Conservation (phyloP, 179 eudicot genomes). For the Beta lomatogona region DNA sequence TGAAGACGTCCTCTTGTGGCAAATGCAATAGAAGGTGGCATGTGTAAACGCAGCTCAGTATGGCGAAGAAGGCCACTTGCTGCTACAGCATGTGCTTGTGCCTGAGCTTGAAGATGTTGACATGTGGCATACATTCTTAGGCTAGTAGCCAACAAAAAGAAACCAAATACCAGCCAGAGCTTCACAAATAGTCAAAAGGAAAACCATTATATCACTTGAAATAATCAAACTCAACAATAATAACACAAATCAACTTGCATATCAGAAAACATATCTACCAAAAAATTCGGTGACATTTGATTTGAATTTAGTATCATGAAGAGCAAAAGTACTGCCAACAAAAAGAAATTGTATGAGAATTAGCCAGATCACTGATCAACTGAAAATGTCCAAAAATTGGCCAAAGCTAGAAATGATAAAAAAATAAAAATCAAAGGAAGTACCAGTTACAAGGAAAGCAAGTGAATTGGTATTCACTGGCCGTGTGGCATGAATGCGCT, state of each 20-base stretch:
- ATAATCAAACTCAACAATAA: not conserved
- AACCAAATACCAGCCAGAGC: slow-evolving; percentile 97
- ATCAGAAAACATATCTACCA: slow-evolving; percentile 47
- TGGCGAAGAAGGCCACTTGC: slow-evolving; percentile 94
- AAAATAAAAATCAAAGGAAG: not conserved
- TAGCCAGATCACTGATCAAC: not conserved
- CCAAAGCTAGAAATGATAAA: not conserved
- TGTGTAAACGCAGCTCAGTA: slow-evolving; percentile 79
- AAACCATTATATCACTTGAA: slow-evolving; percentile 3
- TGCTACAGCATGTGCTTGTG: slow-evolving; percentile 96
- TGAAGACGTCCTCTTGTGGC: slow-evolving; percentile 92
- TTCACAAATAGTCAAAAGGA: slow-evolving; percentile 30
- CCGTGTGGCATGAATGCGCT: slow-evolving; percentile 85
- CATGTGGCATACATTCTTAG: slow-evolving; percentile 96
- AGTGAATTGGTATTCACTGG: slow-evolving; percentile 82
- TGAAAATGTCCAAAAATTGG: not conserved
- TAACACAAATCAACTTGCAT: slow-evolving; percentile 3
- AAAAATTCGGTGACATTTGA: slow-evolving; percentile 88
- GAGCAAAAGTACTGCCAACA: slow-evolving; percentile 77
- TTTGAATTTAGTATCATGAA: slow-evolving; percentile 88
- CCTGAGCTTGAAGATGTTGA: slow-evolving; percentile 98
- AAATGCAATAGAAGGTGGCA: slow-evolving; percentile 90
- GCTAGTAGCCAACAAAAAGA: slow-evolving; percentile 90
- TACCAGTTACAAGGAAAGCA: slow-evolving; percentile 94
- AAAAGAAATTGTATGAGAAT: slow-evolving; percentile 12